Evolutionary conservation across 2,329 filamentous ascomycete species (phyloP), one percentile per base, ranked within the genome.

Genomic region (Chaetomium strumarium): DNA sequence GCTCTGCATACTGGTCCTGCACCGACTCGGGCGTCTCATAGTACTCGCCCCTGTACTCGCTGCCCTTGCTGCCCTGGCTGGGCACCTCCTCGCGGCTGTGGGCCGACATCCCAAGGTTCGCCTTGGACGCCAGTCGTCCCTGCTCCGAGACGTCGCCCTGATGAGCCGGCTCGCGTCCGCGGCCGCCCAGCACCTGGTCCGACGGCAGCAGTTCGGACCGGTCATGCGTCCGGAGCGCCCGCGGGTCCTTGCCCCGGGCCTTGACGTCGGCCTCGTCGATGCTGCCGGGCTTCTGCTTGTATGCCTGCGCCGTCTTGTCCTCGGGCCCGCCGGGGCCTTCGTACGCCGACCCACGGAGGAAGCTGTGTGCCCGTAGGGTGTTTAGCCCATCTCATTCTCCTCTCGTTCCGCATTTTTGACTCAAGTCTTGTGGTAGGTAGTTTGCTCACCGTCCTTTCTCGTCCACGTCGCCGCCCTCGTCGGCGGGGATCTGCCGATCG

Each of bases 391-490:
- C 8, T 3, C 14, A n/a, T 37, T 8, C 5, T n/a, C 14, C n/a
- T 13, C 34, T n/a, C 13, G n/a, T n/a, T n/a, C 13, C 13, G 3
- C 13, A 8, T 16, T 37, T 4, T n/a, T n/a, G n/a, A n/a, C n/a
- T n/a, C n/a, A n/a, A n/a, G 3, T 14, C 20, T 5, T 30, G 24
- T 7, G n/a, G 12, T 16, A 51, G n/a, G 17, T 42, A 4, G 13
- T 2, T 17, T 9, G 16, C 69, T 58, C 68, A 75, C 75, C 72
- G 67, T 55, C 74, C 74, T 14, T 66, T 70, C 36, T 71, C 68
- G 50, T 77, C 74, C 0, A 72, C 55, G 7, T 67, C 65, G 14
- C 74, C 74, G 29, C 73, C 74, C 61, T 76, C 73, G 53, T 69
- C 68, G 2, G 68, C 69, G 14, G 73, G 72, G 29, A 76, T 75